Base-by-base conservation (phyloP, 2,329 filamentous ascomycete species). In the Colletotrichum zoysiae region DNA sequence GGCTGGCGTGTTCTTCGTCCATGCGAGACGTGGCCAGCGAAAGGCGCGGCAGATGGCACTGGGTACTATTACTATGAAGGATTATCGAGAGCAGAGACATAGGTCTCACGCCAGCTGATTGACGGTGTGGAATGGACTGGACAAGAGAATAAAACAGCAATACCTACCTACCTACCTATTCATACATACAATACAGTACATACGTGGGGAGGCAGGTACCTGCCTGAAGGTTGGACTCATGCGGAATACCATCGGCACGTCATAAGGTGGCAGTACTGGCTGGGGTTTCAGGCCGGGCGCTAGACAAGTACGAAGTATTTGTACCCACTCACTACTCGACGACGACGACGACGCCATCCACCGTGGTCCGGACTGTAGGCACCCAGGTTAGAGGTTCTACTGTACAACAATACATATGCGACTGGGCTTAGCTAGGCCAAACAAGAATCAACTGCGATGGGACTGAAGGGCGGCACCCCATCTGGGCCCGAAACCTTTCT, bases 251-350 rank as follows among this genome's bases (percentile, higher is more conserved):
- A 67, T 46, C 63, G 23, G 65, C 69, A 69, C 69, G 69, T 71
- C 69, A 69, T 71, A 64, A 23, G 38, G 44, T 64, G 53, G 44
- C 65, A 69, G 64, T 63, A n/a, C 65, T 55, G 44, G 44, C 65
- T 60, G 51, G 53, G 56, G 69, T 71, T 70, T 71, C 65, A 59
- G 65, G 48, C 65, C 42, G 59, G 58, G 57, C 64, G 68, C 64
- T 67, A 68, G 67, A 33, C 66, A 51, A 67, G 68, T 26, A 26
- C 26, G 26, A 26, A 26, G 26, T 26, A 26, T 26, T 26, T 3
- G 26, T 26, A 26, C 26, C 26, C 26, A 26, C 26, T 26, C 26
- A 26, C 26, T 26, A 26, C 26, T 26, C 26, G 48, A 23, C 46
- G 23, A 50, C 48, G 48, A 50, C n/a, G 50, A 53, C 3, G 30